Evolutionary conservation across 768 basidiomycete species (phyloP).

Genomic region (Termitomyces sp.): DNA sequence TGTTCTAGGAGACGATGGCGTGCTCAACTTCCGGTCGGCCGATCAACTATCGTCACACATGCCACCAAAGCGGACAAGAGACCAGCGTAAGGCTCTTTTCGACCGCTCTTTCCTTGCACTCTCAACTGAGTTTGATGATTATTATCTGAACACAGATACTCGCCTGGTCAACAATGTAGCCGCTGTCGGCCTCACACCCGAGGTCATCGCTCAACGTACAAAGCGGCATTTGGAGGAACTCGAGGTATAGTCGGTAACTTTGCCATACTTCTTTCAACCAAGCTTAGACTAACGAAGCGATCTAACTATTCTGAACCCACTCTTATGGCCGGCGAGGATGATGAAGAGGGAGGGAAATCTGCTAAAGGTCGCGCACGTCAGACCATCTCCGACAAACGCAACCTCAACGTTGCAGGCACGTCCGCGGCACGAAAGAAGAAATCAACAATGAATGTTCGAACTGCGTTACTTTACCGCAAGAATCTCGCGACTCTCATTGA

Average conservation of each 20-base stretch:
- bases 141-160: constrained; percentile 27
- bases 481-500: constrained; percentile 67
- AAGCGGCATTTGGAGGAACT: constrained; percentile 80
- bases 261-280: constrained; percentile 2
- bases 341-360: constrained; percentile 38
- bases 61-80: constrained; percentile 43
- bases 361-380: constrained; percentile 68
- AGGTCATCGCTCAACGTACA: constrained; percentile 69
- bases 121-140: not conserved
- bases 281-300: constrained; percentile 36
- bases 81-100: constrained; percentile 34
- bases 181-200: constrained; percentile 44
- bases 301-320: constrained; percentile 72
- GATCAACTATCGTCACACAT: constrained; percentile 19
- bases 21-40: constrained; percentile 16
- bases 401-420: constrained; percentile 41
- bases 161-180: constrained; percentile 42
- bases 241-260: constrained; percentile 42
- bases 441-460: constrained; percentile 74
- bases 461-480: constrained; percentile 79
- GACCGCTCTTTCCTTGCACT: not conserved
- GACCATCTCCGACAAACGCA: constrained; percentile 73
- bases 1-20: constrained; percentile 16
- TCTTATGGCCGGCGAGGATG: constrained; percentile 40
- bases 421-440: constrained; percentile 64